A percentile compares a stretch with the other conserved stretches of the same genome.
Conservation (phyloP, 148 eudicot genomes). For the Tetragonia tetragonoides region DNA sequence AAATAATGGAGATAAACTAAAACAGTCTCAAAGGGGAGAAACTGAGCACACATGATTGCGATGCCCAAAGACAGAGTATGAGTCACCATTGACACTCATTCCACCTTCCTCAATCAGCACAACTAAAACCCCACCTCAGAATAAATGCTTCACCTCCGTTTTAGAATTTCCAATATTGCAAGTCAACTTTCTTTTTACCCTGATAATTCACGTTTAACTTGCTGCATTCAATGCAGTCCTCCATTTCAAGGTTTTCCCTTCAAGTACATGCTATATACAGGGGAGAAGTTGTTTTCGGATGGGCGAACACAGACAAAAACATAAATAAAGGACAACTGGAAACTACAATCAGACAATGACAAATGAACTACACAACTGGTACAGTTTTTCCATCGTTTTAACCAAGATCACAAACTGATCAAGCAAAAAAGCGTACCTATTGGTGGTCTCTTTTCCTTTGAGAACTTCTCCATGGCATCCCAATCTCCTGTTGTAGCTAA, state of each 20-base stretch:
- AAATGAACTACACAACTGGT: not conserved
- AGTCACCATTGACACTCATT: not conserved
- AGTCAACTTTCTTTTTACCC: not conserved
- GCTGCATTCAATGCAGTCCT: too few relatives aligned
- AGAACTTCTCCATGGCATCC: constrained; percentile 93
- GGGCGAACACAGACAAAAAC: not conserved
- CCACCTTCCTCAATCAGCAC: not conserved
- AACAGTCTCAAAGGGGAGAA: not conserved
- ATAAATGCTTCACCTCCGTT: not conserved
- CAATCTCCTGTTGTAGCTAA: constrained; percentile 93
- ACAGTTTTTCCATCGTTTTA: not conserved
- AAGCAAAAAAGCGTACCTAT: constrained; percentile 48
- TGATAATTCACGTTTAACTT: too few relatives aligned
- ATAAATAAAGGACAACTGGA: not conserved
- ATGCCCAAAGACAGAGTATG: not conserved
- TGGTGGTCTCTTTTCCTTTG: constrained; percentile 96
- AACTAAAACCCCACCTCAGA: not conserved
- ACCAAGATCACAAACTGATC: not conserved
- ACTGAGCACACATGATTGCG: not conserved
- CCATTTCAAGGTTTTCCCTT: too few relatives aligned
- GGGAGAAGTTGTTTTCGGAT: too few relatives aligned
- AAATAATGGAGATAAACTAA: too few relatives aligned
- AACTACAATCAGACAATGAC: not conserved
- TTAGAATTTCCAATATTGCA: not conserved
- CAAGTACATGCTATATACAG: not conserved